Conservation (phyloP, 225 moss, liverwort and hornwort genomes). For the Marchantia paleacea region DNA sequence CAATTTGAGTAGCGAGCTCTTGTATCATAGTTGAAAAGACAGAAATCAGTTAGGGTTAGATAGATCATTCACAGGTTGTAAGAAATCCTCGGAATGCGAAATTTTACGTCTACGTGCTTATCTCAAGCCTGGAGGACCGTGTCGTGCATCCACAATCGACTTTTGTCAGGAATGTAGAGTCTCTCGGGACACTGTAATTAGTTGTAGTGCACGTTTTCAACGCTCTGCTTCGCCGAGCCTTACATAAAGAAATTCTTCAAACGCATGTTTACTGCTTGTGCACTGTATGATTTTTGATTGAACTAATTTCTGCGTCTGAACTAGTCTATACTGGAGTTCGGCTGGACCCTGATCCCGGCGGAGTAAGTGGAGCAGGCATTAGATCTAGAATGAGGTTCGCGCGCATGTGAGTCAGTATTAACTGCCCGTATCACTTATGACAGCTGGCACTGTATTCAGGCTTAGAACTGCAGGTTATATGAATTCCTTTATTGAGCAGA, state of each 20-base stretch:
- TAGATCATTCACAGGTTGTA: background rate
- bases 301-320: no score
- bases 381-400: no score
- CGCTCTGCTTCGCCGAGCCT: background rate
- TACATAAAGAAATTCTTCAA: background rate
- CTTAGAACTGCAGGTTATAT: no score
- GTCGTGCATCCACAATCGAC: background rate
- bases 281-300: no score
- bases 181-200: conserved; percentile 16
- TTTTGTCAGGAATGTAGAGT: background rate
- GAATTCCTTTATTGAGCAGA: no score
- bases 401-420: no score
- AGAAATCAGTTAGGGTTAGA: conserved; percentile 1
- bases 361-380: no score
- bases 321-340: no score
- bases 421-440: no score
- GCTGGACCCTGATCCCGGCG: no score
- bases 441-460: no score
- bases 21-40: background rate
- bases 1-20: background rate
- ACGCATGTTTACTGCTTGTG: no score
- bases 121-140: conserved; percentile 2
- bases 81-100: background rate
- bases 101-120: conserved; percentile 1
- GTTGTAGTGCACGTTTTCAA: background rate